A percentile compares a stretch with the other conserved stretches of the same genome.
Evolutionary conservation across 306 rosid species (phyloP).

Genomic region (Fagus crenata): DNA sequence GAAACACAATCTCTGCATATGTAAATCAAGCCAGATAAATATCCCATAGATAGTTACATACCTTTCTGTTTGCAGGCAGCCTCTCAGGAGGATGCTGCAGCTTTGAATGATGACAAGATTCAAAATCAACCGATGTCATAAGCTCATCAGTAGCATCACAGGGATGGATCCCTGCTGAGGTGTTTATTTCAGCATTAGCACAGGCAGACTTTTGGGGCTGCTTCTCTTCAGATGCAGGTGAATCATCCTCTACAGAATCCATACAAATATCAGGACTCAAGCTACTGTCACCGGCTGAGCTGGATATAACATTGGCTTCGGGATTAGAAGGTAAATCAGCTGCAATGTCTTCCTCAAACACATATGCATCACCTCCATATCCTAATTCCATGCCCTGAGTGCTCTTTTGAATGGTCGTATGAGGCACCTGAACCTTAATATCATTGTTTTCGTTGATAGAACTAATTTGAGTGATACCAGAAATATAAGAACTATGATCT

Average conservation of each 20-base stretch:
- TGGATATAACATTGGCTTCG: constrained; percentile 32
- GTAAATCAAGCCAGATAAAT: constrained; percentile 28
- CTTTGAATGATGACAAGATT: constrained; percentile 33
- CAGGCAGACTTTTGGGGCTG: constrained; percentile 39
- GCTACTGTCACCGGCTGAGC: constrained; percentile 28
- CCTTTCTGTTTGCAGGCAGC: constrained; percentile 73
- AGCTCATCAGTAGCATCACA: constrained; percentile 40
- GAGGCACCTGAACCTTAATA: constrained; percentile 21
- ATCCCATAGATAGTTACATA: constrained; percentile 26
- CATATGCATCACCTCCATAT: constrained; percentile 35
- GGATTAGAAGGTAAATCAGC: constrained; percentile 37
- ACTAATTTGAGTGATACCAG: constrained; percentile 14
- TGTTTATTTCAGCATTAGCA: constrained; percentile 34
- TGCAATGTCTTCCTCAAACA: constrained; percentile 23
- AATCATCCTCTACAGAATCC: constrained; percentile 31
- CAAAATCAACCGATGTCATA: constrained; percentile 31
- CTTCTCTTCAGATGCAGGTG: constrained; percentile 43
- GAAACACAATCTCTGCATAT: constrained; percentile 32
- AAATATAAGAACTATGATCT: constrained; percentile 29
- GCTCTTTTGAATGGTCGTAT: constrained; percentile 21
- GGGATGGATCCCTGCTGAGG: constrained; percentile 20
- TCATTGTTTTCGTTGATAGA: constrained; percentile 26
- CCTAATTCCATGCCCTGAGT: constrained; percentile 24
- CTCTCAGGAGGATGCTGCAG: constrained; percentile 50
- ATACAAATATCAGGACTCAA: constrained; percentile 31